These are phyloP conservation scores for Polytrichum formosum DNA, from an alignment of 225 moss, liverwort and hornwort genomes.

Conservation along the genomic window DNA sequence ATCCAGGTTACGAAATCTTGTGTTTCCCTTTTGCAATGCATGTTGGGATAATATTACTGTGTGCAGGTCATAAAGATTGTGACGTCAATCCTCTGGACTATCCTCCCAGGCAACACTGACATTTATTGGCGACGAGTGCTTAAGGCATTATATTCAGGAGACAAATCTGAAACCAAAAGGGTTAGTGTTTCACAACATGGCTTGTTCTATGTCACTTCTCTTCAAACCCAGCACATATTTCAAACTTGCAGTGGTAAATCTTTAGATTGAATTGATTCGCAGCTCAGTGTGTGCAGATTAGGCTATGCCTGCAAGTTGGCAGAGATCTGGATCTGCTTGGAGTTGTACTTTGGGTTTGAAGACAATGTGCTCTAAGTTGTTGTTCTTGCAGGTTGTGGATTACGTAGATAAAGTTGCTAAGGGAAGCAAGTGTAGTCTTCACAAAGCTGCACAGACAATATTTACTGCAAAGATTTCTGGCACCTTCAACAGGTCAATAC, in stretches of 20 bases:
- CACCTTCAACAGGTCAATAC: slow-evolving; percentile 77
- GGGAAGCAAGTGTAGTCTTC: slow-evolving; percentile 54
- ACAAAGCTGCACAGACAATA: slow-evolving; percentile 67
- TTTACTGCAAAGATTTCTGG: slow-evolving; percentile 88
- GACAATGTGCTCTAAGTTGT: neutral
- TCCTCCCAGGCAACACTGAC: slow-evolving; percentile 73
- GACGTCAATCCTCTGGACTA: slow-evolving; percentile 70
- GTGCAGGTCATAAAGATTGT: slow-evolving; percentile 81
- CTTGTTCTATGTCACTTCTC: no score
- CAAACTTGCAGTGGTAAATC: no score
- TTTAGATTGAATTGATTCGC: no score
- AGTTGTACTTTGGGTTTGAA: no score
- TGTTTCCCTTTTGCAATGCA: neutral
- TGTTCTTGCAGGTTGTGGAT: slow-evolving; percentile 63
- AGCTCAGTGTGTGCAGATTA: no score
- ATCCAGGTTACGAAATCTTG: neutral
- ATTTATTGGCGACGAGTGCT: slow-evolving; percentile 66
- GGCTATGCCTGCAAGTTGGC: no score
- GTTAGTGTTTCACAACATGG: slow-evolving; percentile 25
- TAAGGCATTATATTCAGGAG: slow-evolving; percentile 77
- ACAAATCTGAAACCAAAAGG: slow-evolving; percentile 68
- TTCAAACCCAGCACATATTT: no score
- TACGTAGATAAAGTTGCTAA: slow-evolving; percentile 84
- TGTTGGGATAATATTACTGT: neutral
- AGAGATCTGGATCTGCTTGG: no score